phyloP scores from a whole-genome alignment of 352 stramenopile species.

The Phytophthora pistaciae region DNA sequence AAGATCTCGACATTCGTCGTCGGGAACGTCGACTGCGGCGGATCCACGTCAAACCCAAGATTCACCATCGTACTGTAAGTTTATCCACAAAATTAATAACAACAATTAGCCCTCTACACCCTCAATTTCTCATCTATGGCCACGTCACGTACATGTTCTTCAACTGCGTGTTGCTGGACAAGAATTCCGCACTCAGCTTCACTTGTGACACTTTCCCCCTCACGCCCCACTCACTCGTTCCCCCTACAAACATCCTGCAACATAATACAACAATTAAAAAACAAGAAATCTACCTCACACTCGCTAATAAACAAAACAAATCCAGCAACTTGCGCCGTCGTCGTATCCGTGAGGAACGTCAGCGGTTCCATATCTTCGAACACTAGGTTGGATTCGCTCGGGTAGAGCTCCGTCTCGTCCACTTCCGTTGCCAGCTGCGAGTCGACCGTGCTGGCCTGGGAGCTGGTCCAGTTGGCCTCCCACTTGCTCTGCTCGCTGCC shows the following conservation, averaged over 20 bases:
- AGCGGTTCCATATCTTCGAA: conserved; percentile 45
- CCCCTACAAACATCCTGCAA: conserved; percentile 57
- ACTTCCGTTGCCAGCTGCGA: conserved; percentile 14
- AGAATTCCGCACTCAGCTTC: conserved; percentile 38
- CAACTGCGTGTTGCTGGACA: conserved; percentile 46
- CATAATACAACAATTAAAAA: conserved; percentile 1
- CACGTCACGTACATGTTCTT: conserved; percentile 47
- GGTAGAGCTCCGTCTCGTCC: conserved; percentile 40
- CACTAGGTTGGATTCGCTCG: conserved; percentile 48
- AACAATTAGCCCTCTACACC: not conserved
- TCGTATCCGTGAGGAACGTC: conserved; percentile 39
- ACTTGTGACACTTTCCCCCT: conserved; percentile 56
- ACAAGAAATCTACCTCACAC: not conserved
- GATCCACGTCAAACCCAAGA: conserved; percentile 49
- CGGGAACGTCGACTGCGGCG: conserved; percentile 60
- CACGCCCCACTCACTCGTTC: conserved; percentile 50
- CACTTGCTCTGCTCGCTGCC: conserved; percentile 50
- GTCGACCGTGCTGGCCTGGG: conserved; percentile 36
- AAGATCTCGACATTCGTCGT: conserved; percentile 55
- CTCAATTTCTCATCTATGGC: not conserved
- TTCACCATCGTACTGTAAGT: conserved; percentile 47
- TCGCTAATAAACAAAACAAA: not conserved
- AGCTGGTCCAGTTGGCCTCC: conserved; percentile 54
- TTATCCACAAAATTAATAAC: no score
- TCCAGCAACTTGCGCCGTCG: conserved; percentile 25